A percentile compares a stretch with the other conserved stretches of the same genome.
phyloP scores from a whole-genome alignment of 1,284 basidiomycete genomes.

The Pseudozyma sp. region DNA sequence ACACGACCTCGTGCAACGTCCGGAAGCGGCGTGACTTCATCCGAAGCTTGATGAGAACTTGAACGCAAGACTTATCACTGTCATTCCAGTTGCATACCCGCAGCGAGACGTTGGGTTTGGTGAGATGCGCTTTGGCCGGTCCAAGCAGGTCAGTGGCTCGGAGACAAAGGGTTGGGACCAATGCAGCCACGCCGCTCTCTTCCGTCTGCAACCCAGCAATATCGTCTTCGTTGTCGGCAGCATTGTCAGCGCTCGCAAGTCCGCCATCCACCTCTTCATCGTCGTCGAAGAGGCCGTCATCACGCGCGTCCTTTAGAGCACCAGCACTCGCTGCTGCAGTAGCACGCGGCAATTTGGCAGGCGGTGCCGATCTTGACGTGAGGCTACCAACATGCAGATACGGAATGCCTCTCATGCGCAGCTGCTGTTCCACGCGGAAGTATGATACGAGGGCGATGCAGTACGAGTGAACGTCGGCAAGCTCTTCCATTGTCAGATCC shows the following conservation, averaged over 20 bases:
- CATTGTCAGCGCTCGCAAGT: background rate
- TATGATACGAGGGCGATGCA: slow-evolving; percentile 87
- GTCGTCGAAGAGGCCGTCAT: slow-evolving; percentile 32
- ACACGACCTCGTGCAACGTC: slow-evolving; percentile 27
- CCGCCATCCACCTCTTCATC: slow-evolving; percentile 13
- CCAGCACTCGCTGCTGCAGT: background rate
- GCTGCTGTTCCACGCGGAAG: slow-evolving; percentile 85
- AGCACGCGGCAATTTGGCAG: slow-evolving; percentile 16
- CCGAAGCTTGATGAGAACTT: slow-evolving; percentile 75
- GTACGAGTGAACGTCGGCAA: slow-evolving; percentile 55
- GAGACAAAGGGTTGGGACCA: slow-evolving; percentile 85
- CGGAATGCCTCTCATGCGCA: slow-evolving; percentile 82
- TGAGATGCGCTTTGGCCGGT: slow-evolving; percentile 81
- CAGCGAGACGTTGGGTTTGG: slow-evolving; percentile 88
- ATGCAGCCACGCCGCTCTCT: slow-evolving; percentile 72
- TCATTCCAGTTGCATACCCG: slow-evolving; percentile 92
- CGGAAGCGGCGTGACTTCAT: slow-evolving; percentile 59
- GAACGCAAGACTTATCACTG: slow-evolving; percentile 75
- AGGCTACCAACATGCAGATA: slow-evolving; percentile 80
- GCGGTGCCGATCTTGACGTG: slow-evolving; percentile 33
- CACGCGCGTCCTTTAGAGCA: slow-evolving; percentile 16
- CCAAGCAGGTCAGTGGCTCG: slow-evolving; percentile 83
- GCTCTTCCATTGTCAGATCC: slow-evolving; percentile 49
- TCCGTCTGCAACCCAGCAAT: slow-evolving; percentile 70
- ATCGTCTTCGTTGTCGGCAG: background rate